phyloP scores from a whole-genome alignment of 768 basidiomycete species.

The Crassisporium funariophilum region DNA sequence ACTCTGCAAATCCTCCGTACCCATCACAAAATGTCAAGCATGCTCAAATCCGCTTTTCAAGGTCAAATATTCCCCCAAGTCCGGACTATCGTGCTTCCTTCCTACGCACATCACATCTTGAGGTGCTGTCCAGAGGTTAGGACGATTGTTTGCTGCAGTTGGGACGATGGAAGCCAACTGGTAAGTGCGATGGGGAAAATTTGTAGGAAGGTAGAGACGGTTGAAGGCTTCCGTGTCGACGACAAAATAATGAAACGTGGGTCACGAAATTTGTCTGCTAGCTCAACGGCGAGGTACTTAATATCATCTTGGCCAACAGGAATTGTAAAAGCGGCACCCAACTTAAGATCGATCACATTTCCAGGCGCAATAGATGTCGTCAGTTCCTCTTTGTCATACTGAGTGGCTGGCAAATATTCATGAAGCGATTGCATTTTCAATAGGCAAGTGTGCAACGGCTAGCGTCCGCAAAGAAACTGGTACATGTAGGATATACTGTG shows the following conservation, averaged over 20 bases:
- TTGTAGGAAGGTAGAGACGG: conserved; percentile 29
- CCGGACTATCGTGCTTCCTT: conserved; percentile 25
- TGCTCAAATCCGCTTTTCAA: conserved; percentile 29
- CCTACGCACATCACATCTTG: conserved; percentile 31
- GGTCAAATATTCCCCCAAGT: conserved; percentile 25
- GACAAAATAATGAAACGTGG: conserved; percentile 28
- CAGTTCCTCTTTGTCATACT: not conserved
- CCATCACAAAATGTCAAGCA: conserved; percentile 31
- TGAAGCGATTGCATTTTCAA: not conserved
- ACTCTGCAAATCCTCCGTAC: conserved; percentile 33
- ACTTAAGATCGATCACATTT: conserved; percentile 21
- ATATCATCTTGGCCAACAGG: conserved; percentile 7
- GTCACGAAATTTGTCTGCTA: conserved; percentile 3
- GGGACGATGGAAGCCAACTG: conserved; percentile 25
- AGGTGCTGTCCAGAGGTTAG: conserved; percentile 31
- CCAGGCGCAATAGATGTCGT: conserved; percentile 1
- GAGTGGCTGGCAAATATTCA: not conserved
- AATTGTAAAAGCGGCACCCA: conserved; percentile 21
- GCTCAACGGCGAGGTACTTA: not conserved
- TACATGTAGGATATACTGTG: not conserved
- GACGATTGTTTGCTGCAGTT: conserved; percentile 23
- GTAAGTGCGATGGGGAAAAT: conserved; percentile 29
- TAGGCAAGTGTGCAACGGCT: conserved; percentile 6
- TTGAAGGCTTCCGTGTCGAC: conserved; percentile 24
- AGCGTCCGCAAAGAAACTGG: conserved; percentile 2